phyloP scores from a whole-genome alignment of 768 basidiomycete genomes.

The Pulveroboletus sp. region DNA sequence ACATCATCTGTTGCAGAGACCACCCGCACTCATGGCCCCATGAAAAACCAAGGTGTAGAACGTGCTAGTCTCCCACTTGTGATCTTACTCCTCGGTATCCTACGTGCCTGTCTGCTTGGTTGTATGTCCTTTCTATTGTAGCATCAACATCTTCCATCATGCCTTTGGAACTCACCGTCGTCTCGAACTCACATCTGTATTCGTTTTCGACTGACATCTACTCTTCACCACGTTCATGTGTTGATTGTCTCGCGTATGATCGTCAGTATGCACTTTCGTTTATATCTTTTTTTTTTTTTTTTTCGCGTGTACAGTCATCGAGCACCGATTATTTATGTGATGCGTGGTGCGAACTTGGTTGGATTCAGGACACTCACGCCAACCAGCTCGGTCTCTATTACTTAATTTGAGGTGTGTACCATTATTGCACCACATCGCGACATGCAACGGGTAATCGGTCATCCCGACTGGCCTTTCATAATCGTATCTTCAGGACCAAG shows the following conservation, averaged over 20 bases:
- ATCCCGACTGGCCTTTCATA: no score
- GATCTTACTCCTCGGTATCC: slow-evolving; percentile 14
- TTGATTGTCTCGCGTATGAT: neutral
- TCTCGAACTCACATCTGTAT: slow-evolving; percentile 8
- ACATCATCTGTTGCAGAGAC: slow-evolving; percentile 29
- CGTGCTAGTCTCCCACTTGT: neutral
- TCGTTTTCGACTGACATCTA: neutral
- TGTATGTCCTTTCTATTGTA: slow-evolving; percentile 11
- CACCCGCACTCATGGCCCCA: slow-evolving; percentile 29
- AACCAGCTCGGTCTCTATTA: no score
- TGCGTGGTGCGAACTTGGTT: no score
- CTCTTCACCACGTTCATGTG: neutral
- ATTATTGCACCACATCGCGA: no score
- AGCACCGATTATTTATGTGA: no score
- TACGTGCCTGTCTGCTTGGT: neutral
- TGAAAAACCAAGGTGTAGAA: slow-evolving; percentile 2
- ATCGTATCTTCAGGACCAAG: no score
- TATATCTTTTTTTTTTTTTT: no score
- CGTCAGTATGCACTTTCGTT: no score
- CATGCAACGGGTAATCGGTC: no score
- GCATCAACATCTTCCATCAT: slow-evolving; percentile 5
- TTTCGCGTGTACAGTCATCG: no score
- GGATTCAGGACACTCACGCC: no score
- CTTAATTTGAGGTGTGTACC: no score
- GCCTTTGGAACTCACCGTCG: neutral